These are phyloP conservation scores for Aspergillus pseudoviridinutans DNA, from an alignment of 2,329 filamentous ascomycete species.

Conservation along the genomic window DNA sequence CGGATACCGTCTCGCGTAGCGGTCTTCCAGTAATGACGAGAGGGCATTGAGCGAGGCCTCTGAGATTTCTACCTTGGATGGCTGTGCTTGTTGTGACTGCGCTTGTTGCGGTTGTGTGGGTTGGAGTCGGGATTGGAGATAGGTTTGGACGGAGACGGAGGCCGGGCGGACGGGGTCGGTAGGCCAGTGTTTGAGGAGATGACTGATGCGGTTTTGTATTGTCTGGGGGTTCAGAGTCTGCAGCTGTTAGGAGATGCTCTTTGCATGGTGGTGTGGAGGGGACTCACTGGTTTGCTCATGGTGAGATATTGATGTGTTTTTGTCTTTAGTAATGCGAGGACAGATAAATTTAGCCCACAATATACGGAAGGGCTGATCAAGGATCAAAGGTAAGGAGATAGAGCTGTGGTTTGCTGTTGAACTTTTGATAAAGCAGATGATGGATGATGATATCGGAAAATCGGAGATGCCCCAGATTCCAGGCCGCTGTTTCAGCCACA, in stretches of 20 bases:
- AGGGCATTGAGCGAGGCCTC: slow-evolving; percentile 53
- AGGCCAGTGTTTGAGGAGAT: slow-evolving; percentile 44
- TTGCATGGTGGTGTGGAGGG: neutral
- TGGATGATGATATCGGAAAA: neutral
- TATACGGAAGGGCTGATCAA: too few relatives aligned
- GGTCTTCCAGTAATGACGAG: slow-evolving; percentile 57
- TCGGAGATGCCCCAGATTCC: neutral
- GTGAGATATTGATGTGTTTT: neutral
- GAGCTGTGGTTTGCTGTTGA: neutral
- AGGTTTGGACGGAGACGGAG: slow-evolving; percentile 43
- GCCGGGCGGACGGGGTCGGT: slow-evolving; percentile 42
- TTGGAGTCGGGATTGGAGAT: slow-evolving; percentile 33
- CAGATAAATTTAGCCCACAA: neutral
- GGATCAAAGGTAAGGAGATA: too few relatives aligned
- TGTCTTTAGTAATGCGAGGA: neutral
- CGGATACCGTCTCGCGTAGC: slow-evolving; percentile 51
- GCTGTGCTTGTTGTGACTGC: slow-evolving; percentile 8
- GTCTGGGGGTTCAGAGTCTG: slow-evolving; percentile 25
- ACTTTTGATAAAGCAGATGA: neutral
- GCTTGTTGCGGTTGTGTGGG: slow-evolving; percentile 6
- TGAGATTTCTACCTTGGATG: slow-evolving; percentile 17
- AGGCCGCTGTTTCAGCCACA: neutral
- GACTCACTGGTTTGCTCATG: slow-evolving; percentile 18
- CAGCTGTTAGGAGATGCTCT: neutral
- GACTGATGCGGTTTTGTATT: slow-evolving; percentile 35